A percentile compares a stretch with the other conserved stretches of the same genome.
These are phyloP conservation scores for Arabis alpina DNA, from an alignment of 345 rosid genomes.

Conservation along the genomic window DNA sequence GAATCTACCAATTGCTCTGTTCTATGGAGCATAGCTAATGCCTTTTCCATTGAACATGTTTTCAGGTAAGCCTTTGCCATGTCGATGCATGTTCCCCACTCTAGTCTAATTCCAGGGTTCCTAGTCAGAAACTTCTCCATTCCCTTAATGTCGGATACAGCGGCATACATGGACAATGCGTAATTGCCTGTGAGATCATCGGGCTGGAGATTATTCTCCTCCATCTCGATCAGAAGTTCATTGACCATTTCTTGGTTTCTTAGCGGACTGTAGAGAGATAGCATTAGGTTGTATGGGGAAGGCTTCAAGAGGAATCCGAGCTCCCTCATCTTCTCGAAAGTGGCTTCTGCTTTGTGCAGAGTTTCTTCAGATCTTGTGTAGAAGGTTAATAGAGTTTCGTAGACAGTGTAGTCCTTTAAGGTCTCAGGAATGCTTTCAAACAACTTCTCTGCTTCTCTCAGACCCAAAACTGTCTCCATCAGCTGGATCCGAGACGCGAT, in stretches of 20 bases:
- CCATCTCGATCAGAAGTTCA: conserved; percentile 23
- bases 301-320: conserved; percentile 26
- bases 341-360: background rate
- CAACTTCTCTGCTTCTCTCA: conserved; percentile 32
- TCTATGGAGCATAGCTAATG: background rate
- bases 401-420: conserved; percentile 29
- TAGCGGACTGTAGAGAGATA: conserved; percentile 15
- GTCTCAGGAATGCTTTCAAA: conserved; percentile 20
- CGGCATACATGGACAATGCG: conserved; percentile 9
- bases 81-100: conserved; percentile 25
- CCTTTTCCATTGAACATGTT: background rate
- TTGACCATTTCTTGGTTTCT: conserved; percentile 1
- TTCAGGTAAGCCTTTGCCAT: conserved; percentile 29
- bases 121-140: conserved; percentile 20
- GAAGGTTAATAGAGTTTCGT: conserved; percentile 9
- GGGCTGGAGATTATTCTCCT: conserved; percentile 9
- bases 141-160: background rate
- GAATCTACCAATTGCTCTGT: conserved; percentile 18
- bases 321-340: conserved; percentile 25
- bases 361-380: conserved; percentile 23
- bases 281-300: conserved; percentile 9
- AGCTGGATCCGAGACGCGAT: conserved; percentile 1
- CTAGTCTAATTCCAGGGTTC: background rate
- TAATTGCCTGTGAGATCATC: conserved; percentile 17
- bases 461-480: conserved; percentile 24